These are phyloP conservation scores for Ustilago trichophora DNA, from an alignment of 1,284 basidiomycete genomes.

Conservation along the genomic window DNA sequence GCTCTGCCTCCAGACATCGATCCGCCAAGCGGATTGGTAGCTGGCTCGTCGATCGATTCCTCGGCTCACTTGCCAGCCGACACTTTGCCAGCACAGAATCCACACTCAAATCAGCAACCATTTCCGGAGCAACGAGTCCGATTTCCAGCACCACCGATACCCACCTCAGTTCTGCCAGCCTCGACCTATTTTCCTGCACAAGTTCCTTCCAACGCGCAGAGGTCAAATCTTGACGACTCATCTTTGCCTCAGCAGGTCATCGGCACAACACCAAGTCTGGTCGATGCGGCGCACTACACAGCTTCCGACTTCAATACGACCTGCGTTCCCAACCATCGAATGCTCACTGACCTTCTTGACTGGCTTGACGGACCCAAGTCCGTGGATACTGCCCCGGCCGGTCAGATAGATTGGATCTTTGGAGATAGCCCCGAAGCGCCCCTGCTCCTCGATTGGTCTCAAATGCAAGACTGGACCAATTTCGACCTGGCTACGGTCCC, in stretches of 20 bases:
- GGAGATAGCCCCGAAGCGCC: slow-evolving; percentile 16
- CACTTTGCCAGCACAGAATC: background rate
- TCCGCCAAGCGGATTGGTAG: background rate
- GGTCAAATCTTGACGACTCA: background rate
- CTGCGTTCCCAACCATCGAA: background rate
- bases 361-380: slow-evolving; percentile 13
- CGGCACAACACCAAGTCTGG: background rate
- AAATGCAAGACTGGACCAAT: slow-evolving; percentile 11
- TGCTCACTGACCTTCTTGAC: slow-evolving; percentile 5
- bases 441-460: slow-evolving; percentile 10
- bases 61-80: background rate
- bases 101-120: background rate
- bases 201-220: background rate
- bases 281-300: background rate
- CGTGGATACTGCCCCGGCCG: background rate
- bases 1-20: background rate
- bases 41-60: background rate
- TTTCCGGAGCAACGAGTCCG: background rate
- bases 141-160: background rate
- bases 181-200: background rate
- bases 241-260: background rate
- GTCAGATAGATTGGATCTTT: slow-evolving; percentile 19
- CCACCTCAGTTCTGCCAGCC: background rate
- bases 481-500: background rate
- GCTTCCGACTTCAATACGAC: background rate